phyloP scores from a whole-genome alignment of 2,329 filamentous ascomycete species.

The Xylariomycetidae sp. region DNA sequence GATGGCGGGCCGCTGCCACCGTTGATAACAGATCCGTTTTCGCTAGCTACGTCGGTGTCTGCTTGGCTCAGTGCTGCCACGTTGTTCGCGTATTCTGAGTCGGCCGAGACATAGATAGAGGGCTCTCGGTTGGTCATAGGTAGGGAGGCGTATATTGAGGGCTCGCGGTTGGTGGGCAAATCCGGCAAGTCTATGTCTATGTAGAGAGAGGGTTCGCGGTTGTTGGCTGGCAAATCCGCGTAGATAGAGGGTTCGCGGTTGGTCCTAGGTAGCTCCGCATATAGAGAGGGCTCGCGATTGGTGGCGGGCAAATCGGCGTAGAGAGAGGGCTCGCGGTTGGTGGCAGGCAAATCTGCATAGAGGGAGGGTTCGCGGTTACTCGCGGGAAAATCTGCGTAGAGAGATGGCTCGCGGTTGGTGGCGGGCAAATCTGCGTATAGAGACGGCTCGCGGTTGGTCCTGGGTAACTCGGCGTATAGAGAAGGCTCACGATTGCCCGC shows the following conservation, averaged over 20 bases:
- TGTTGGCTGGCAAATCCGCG: conserved; percentile 29
- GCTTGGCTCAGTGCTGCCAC: not conserved
- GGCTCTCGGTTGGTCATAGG: conserved; percentile 42
- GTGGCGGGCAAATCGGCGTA: conserved; percentile 38
- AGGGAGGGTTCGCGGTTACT: too few relatives aligned
- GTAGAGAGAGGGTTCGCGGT: conserved; percentile 54
- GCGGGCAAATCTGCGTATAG: too few relatives aligned
- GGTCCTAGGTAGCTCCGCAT: conserved; percentile 34
- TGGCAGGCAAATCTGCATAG: conserved; percentile 34
- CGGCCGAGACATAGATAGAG: conserved; percentile 56
- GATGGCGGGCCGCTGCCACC: not conserved
- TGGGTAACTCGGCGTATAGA: conserved; percentile 37
- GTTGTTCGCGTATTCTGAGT: conserved; percentile 41
- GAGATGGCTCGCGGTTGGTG: too few relatives aligned
- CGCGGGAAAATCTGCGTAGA: too few relatives aligned
- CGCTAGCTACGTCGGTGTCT: not conserved
- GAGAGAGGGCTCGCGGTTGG: conserved; percentile 49
- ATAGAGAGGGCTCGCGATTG: conserved; percentile 52
- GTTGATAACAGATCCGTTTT: not conserved
- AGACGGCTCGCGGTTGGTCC: conserved; percentile 45
- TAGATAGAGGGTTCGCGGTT: conserved; percentile 52
- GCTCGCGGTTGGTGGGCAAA: too few relatives aligned
- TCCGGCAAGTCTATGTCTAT: too few relatives aligned
- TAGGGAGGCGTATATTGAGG: conserved; percentile 44
- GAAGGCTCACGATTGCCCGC: conserved; percentile 58